Percentiles rank a stretch among this genome's conserved stretches.
These are phyloP conservation scores for Floccularia luteovirens DNA, from an alignment of 768 basidiomycete species.

Conservation along the genomic window DNA sequence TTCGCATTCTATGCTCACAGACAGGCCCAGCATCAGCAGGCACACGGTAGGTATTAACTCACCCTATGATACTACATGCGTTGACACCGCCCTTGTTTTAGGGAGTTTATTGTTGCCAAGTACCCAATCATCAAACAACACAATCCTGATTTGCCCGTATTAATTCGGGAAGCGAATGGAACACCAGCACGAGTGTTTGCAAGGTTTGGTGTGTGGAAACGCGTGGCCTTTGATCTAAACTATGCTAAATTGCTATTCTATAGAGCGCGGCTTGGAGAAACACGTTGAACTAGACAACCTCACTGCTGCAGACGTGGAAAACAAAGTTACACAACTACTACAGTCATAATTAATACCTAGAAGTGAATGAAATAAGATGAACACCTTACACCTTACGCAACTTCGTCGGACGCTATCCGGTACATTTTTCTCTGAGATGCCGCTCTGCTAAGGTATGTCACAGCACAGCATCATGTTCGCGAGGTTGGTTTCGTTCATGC, in stretches of 20 bases:
- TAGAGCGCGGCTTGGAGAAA: constrained; percentile 77
- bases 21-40: constrained; percentile 70
- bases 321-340: constrained; percentile 61
- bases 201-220: constrained; percentile 62
- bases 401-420: no score
- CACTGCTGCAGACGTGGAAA: constrained; percentile 61
- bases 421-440: no score
- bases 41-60: constrained; percentile 45
- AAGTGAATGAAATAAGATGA: constrained; percentile 3
- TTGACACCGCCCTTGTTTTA: constrained; percentile 25
- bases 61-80: not conserved
- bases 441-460: no score
- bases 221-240: constrained; percentile 3
- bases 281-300: constrained; percentile 78
- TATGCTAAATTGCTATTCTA: constrained; percentile 6
- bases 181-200: constrained; percentile 82
- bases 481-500: no score
- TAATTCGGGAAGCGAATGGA: constrained; percentile 74
- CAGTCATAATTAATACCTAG: constrained; percentile 22
- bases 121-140: constrained; percentile 73
- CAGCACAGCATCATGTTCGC: no score
- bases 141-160: constrained; percentile 80
- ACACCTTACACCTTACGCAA: no score
- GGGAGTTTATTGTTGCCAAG: constrained; percentile 72
- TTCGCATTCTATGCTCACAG: constrained; percentile 78